Conservation (phyloP, 2,329 filamentous ascomycete species). For the Fusarium brachygibbosum region DNA sequence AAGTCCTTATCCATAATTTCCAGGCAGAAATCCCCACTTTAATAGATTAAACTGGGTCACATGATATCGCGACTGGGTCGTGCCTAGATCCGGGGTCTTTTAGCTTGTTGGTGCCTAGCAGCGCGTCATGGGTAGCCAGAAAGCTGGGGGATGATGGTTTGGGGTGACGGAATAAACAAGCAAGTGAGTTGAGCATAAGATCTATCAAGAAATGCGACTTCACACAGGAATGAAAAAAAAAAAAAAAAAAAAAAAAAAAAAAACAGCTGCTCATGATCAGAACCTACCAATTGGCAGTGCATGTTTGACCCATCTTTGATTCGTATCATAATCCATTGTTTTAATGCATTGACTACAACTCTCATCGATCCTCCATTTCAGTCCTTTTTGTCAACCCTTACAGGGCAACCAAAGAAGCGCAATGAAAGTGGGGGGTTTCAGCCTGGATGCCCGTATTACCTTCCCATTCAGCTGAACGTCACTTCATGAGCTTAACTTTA, state of each 20-base stretch:
- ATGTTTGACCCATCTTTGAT: rapidly evolving
- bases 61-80: slow-evolving; percentile 49
- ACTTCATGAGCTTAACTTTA: slow-evolving; percentile 23
- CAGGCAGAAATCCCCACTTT: slow-evolving; percentile 38
- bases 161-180: slow-evolving; percentile 27
- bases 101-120: slow-evolving; percentile 48
- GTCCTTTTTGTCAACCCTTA: slow-evolving; percentile 12
- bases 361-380: not conserved
- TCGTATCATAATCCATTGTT: too few relatives aligned
- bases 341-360: not conserved
- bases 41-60: slow-evolving; percentile 32
- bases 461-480: slow-evolving; percentile 33
- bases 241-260: rapidly evolving
- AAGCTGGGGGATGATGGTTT: not conserved
- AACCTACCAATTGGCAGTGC: not conserved
- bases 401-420: slow-evolving; percentile 2
- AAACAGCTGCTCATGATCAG: rapidly evolving
- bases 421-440: slow-evolving; percentile 37
- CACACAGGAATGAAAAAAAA: rapidly evolving
- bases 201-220: not conserved
- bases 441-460: slow-evolving; percentile 31
- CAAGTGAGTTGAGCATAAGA: not conserved
- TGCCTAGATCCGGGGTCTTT: slow-evolving; percentile 15
- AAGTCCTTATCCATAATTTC: slow-evolving; percentile 23
- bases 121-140: slow-evolving; percentile 26